Percentiles rank a stretch among this genome's conserved stretches.
Evolutionary conservation across 208 protist species (phyloP).

Genomic region (Naegleria gruberi): DNA sequence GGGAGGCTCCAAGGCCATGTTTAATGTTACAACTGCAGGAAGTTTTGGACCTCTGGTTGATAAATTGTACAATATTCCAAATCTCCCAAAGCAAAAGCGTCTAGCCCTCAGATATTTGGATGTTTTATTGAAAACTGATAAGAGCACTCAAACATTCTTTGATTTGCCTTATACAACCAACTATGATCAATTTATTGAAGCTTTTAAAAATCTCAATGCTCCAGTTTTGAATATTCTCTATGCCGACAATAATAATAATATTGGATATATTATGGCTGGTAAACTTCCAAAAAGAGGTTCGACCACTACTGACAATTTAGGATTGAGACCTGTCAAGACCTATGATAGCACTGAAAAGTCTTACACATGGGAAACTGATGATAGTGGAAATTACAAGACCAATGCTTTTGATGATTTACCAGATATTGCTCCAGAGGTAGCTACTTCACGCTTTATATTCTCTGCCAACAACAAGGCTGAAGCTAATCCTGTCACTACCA

Average conservation of each 20-base stretch:
- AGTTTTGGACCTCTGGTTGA: background rate
- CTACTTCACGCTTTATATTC: background rate
- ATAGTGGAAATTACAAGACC: background rate
- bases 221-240: background rate
- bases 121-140: background rate
- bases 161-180: background rate
- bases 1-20: background rate
- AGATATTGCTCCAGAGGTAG: background rate
- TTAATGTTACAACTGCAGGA: background rate
- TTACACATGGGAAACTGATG: background rate
- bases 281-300: background rate
- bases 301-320: background rate
- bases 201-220: background rate
- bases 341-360: background rate
- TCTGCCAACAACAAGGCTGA: background rate
- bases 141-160: background rate
- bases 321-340: background rate
- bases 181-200: background rate
- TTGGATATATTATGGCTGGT: background rate
- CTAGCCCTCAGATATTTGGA: background rate
- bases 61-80: background rate
- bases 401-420: background rate
- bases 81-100: background rate
- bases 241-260: background rate
- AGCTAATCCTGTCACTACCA: background rate